These are phyloP conservation scores for Trametes cubensis DNA, from an alignment of 768 basidiomycete genomes.

Conservation along the genomic window DNA sequence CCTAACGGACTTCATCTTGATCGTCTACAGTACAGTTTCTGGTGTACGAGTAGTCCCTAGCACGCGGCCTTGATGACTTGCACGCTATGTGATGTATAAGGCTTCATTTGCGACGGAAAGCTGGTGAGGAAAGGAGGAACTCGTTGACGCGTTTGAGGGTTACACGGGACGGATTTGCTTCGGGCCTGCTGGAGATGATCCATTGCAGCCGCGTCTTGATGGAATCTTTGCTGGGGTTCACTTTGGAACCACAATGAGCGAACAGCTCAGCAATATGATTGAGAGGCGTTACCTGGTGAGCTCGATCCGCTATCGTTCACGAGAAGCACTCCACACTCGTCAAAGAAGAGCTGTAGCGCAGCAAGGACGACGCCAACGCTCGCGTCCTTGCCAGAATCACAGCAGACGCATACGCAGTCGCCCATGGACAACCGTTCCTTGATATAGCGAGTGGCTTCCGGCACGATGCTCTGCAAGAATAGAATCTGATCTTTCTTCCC, in stretches of 20 bases:
- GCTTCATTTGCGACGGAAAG: conserved; percentile 23
- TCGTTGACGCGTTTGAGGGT: conserved; percentile 82
- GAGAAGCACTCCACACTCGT: conserved; percentile 45
- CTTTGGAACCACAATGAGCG: not conserved
- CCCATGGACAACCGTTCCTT: conserved; percentile 40
- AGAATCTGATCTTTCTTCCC: conserved; percentile 31
- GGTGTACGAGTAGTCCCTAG: conserved; percentile 7
- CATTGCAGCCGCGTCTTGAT: conserved; percentile 81
- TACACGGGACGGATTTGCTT: conserved; percentile 80
- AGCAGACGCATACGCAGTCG: conserved; percentile 50
- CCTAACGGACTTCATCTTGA: conserved; percentile 57
- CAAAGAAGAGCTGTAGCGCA: conserved; percentile 61
- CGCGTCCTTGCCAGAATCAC: conserved; percentile 60
- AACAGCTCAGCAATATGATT: not conserved
- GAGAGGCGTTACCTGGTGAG: not conserved
- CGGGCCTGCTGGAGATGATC: conserved; percentile 76
- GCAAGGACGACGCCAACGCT: conserved; percentile 66
- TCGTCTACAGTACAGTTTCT: conserved; percentile 47
- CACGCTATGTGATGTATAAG: not conserved
- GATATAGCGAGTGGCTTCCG: conserved; percentile 52
- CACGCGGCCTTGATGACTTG: not conserved
- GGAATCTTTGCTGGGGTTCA: conserved; percentile 52
- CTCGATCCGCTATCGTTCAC: not conserved
- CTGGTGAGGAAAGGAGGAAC: conserved; percentile 55
- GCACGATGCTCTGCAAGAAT: conserved; percentile 48